Conservation (phyloP, 768 basidiomycete species). For the Phylloporus arenicola region DNA sequence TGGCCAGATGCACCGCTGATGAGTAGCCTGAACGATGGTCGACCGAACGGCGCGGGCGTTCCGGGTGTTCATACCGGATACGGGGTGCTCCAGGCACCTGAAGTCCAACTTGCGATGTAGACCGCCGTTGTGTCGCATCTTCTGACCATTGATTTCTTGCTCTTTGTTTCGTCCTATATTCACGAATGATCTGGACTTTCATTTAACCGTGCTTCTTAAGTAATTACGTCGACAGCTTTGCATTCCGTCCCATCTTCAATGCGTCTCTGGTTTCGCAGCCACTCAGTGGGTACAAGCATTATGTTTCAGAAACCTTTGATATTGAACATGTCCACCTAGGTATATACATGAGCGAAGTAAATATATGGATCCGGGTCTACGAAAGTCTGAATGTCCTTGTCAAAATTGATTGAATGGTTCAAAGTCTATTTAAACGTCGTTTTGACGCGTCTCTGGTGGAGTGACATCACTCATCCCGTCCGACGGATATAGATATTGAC, state of each 20-base stretch:
- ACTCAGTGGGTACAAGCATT: not conserved
- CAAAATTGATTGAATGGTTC: not conserved
- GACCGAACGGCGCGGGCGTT: constrained; percentile 7
- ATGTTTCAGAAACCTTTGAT: no score
- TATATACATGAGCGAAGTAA: no score
- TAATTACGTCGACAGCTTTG: not conserved
- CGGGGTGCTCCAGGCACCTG: constrained; percentile 13
- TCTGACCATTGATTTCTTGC: not conserved
- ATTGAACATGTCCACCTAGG: no score
- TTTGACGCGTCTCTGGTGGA: not conserved
- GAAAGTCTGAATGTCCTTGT: not conserved
- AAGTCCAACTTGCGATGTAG: constrained; percentile 25
- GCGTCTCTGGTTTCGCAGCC: not conserved
- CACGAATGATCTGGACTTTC: not conserved
- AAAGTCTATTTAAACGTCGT: not conserved
- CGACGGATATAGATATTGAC: constrained; percentile 15
- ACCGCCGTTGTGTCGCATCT: not conserved
- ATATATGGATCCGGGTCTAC: no score
- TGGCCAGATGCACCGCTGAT: constrained; percentile 29
- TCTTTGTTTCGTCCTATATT: not conserved
- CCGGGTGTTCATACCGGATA: constrained; percentile 17
- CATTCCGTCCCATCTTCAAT: not conserved
- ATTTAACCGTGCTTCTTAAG: not conserved
- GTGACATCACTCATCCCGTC: not conserved
- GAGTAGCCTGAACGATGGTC: constrained; percentile 17